A percentile compares a stretch with the other conserved stretches of the same genome.
Evolutionary conservation across 495 filamentous ascomycete genomes (phyloP).

Genomic region (Astrothelium subdiscretum): DNA sequence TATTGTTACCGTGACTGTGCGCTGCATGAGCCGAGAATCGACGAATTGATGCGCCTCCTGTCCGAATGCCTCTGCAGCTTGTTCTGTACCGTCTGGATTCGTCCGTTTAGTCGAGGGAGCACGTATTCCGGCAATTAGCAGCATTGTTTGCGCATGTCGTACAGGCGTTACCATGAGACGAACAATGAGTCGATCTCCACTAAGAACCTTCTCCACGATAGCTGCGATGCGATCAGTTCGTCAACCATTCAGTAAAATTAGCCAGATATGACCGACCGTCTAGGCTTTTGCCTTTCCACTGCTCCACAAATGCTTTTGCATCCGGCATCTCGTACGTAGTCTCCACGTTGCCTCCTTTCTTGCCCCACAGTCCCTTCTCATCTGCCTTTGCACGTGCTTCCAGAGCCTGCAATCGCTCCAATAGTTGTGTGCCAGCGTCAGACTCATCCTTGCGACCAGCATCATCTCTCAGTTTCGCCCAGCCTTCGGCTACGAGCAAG

Average conservation of each 20-base stretch:
- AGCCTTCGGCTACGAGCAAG: slow-evolving; percentile 68
- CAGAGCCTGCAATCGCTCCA: slow-evolving; percentile 65
- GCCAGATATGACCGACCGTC: slow-evolving; percentile 37
- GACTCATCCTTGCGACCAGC: slow-evolving; percentile 76
- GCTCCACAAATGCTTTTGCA: slow-evolving; percentile 56
- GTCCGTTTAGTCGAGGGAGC: slow-evolving; percentile 75
- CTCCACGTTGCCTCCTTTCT: slow-evolving; percentile 49
- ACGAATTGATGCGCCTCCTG: slow-evolving; percentile 78
- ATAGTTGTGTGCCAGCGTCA: slow-evolving; percentile 49
- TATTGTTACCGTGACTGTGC: slow-evolving; percentile 66
- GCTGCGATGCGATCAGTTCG: slow-evolving; percentile 16
- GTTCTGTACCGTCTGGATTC: slow-evolving; percentile 63
- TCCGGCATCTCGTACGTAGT: slow-evolving; percentile 67
- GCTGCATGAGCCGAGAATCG: slow-evolving; percentile 72
- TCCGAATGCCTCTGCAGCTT: slow-evolving; percentile 76
- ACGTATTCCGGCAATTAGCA: slow-evolving; percentile 81
- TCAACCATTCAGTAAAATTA: background rate
- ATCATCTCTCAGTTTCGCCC: slow-evolving; percentile 85
- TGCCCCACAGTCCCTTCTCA: slow-evolving; percentile 64
- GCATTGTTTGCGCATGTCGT: slow-evolving; percentile 72
- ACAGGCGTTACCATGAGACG: slow-evolving; percentile 64
- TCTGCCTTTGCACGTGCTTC: slow-evolving; percentile 71
- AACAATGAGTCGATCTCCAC: slow-evolving; percentile 79
- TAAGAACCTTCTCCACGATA: slow-evolving; percentile 79
- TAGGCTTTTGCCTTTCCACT: slow-evolving; percentile 65